These are phyloP conservation scores for Wickerhamomyces canadensis DNA, from an alignment of 805 yeast species.

Conservation along the genomic window DNA sequence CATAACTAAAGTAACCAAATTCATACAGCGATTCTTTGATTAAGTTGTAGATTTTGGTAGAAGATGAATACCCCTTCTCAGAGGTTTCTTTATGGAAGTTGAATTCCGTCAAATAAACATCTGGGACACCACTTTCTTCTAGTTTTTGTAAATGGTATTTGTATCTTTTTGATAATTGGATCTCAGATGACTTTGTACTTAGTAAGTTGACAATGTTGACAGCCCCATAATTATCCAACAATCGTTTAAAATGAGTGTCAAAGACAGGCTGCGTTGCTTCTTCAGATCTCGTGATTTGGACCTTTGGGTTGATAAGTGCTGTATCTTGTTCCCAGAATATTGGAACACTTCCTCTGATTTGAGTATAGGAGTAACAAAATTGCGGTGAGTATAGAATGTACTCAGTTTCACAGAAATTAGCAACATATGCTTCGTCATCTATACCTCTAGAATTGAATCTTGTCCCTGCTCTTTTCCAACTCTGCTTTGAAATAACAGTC, in stretches of 20 bases:
- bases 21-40: conserved; percentile 62
- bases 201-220: conserved; percentile 86
- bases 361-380: conserved; percentile 69
- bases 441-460: conserved; percentile 92
- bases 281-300: conserved; percentile 77
- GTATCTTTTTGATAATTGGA: conserved; percentile 63
- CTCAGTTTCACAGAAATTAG: conserved; percentile 94
- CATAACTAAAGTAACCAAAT: conserved; percentile 81
- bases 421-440: conserved; percentile 92
- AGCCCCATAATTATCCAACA: conserved; percentile 74
- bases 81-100: conserved; percentile 93
- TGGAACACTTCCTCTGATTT: conserved; percentile 95
- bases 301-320: conserved; percentile 84
- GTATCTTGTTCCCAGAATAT: conserved; percentile 98
- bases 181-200: conserved; percentile 75
- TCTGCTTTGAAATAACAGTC: conserved; percentile 85
- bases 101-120: conserved; percentile 66
- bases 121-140: conserved; percentile 28
- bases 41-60: conserved; percentile 58
- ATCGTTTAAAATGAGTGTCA: conserved; percentile 67
- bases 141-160: conserved; percentile 45
- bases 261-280: conserved; percentile 94
- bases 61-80: conserved; percentile 85
- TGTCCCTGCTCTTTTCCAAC: conserved; percentile 98
- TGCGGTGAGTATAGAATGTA: conserved; percentile 54